A percentile compares a stretch with the other conserved stretches of the same genome.
Evolutionary conservation across 192 early-diverging fungal species (phyloP).

Genomic region (Chytriomyces sp.): DNA sequence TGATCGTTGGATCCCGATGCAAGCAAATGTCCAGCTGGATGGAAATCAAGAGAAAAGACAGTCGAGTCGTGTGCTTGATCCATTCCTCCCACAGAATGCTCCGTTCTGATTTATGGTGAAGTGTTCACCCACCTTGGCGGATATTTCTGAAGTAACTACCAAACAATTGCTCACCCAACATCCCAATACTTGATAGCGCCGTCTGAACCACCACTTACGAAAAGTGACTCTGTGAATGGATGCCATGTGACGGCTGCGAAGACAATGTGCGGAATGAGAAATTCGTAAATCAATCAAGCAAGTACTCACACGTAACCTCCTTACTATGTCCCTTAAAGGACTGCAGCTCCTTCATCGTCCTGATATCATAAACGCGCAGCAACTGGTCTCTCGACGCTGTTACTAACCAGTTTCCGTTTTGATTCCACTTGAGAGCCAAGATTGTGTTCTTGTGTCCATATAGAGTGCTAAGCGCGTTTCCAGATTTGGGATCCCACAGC

Average conservation of each 20-base stretch:
- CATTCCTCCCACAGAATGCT: slow-evolving; percentile 52
- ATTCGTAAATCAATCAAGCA: background rate
- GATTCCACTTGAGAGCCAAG: slow-evolving; percentile 89
- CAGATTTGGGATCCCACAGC: slow-evolving; percentile 95
- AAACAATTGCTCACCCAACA: slow-evolving; percentile 59
- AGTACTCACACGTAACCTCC: slow-evolving; percentile 76
- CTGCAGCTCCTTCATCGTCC: slow-evolving; percentile 88
- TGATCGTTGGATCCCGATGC: slow-evolving; percentile 95
- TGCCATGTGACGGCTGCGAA: slow-evolving; percentile 86
- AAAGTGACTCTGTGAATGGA: slow-evolving; percentile 85
- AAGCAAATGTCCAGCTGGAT: slow-evolving; percentile 93
- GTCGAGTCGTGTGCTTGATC: slow-evolving; percentile 85
- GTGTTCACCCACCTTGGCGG: too few species aligned
- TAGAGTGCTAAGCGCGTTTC: slow-evolving; percentile 82
- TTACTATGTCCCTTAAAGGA: slow-evolving; percentile 84
- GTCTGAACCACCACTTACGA: slow-evolving; percentile 91
- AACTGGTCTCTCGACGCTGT: slow-evolving; percentile 89
- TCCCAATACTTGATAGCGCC: slow-evolving; percentile 86
- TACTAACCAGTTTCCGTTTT: slow-evolving; percentile 95
- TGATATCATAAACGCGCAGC: slow-evolving; percentile 92
- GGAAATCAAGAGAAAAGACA: slow-evolving; percentile 96
- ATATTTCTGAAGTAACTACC: too few species aligned
- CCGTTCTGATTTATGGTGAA: slow-evolving; percentile 38
- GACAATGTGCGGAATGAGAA: slow-evolving; percentile 4
- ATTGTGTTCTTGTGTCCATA: slow-evolving; percentile 95